phyloP scores from a whole-genome alignment of 371 early-diverging fungal species.

The Apophysomyces sp. region DNA sequence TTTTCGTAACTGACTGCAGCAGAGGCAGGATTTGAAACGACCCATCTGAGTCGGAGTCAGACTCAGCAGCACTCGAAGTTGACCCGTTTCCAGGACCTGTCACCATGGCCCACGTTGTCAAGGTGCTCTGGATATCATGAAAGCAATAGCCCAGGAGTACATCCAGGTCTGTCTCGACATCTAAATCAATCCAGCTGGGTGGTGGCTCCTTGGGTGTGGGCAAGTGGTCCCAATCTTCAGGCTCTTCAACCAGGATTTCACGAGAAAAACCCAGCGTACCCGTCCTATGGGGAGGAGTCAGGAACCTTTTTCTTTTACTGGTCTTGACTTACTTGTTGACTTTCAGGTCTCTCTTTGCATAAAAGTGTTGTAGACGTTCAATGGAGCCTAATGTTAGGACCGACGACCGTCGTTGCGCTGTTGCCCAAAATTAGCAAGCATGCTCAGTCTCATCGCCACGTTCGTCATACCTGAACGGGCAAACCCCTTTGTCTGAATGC shows the following conservation, averaged over 20 bases:
- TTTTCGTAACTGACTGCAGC: slow-evolving; percentile 37
- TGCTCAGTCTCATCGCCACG: not conserved
- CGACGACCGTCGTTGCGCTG: slow-evolving; percentile 50
- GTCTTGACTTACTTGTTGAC: slow-evolving; percentile 43
- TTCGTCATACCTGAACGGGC: slow-evolving; percentile 43
- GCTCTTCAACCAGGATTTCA: slow-evolving; percentile 24
- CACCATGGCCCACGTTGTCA: slow-evolving; percentile 39
- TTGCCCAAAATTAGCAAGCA: not conserved
- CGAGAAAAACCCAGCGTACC: slow-evolving; percentile 45
- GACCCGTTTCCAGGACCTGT: slow-evolving; percentile 10
- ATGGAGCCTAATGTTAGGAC: slow-evolving; percentile 48
- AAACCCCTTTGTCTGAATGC: slow-evolving; percentile 49
- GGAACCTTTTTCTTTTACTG: not conserved
- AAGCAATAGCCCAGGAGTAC: slow-evolving; percentile 32
- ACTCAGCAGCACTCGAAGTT: slow-evolving; percentile 17
- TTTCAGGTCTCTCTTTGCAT: slow-evolving; percentile 43
- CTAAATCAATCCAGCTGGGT: slow-evolving; percentile 45
- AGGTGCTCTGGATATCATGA: slow-evolving; percentile 35
- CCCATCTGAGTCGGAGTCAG: slow-evolving; percentile 13
- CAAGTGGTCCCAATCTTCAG: slow-evolving; percentile 28
- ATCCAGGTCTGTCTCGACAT: slow-evolving; percentile 48
- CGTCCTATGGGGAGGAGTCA: slow-evolving; percentile 14
- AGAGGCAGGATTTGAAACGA: slow-evolving; percentile 37
- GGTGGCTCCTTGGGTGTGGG: slow-evolving; percentile 40
- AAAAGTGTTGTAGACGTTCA: slow-evolving; percentile 50